These are phyloP conservation scores for Tritrichomonas musculus DNA, from an alignment of 208 protist species.

Conservation along the genomic window DNA sequence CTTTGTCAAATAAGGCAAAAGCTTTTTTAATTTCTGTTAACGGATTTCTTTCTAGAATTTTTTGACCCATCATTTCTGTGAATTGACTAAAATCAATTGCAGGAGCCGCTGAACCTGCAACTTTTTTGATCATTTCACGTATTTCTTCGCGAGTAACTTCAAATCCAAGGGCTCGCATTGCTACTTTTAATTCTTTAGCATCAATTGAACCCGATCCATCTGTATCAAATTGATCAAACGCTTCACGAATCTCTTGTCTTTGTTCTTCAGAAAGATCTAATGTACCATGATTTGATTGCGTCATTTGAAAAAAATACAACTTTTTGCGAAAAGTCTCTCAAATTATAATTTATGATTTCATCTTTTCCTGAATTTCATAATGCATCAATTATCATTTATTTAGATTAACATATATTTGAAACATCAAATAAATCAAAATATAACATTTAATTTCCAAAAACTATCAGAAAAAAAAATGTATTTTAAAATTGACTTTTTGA, in stretches of 20 bases:
- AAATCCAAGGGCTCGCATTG: slow-evolving; percentile 96
- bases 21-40: slow-evolving; percentile 52
- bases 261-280: slow-evolving; percentile 94
- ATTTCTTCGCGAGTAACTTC: slow-evolving; percentile 82
- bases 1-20: slow-evolving; percentile 35
- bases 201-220: slow-evolving; percentile 75
- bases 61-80: slow-evolving; percentile 69
- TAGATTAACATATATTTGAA: too few species aligned
- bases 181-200: slow-evolving; percentile 96
- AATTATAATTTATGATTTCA: too few species aligned
- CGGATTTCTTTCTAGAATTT: slow-evolving; percentile 72
- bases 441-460: too few species aligned
- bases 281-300: too few species aligned
- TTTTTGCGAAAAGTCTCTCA: too few species aligned
- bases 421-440: too few species aligned
- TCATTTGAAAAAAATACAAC: too few species aligned
- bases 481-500: too few species aligned
- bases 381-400: too few species aligned
- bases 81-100: slow-evolving; percentile 70
- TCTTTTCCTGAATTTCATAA: too few species aligned
- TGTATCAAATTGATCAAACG: slow-evolving; percentile 93
- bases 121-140: slow-evolving; percentile 68
- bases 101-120: slow-evolving; percentile 65
- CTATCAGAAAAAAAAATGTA: too few species aligned
- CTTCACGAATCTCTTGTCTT: slow-evolving; percentile 94